Evolutionary conservation across 345 rosid species (phyloP).

Genomic region (Arabis alpina): DNA sequence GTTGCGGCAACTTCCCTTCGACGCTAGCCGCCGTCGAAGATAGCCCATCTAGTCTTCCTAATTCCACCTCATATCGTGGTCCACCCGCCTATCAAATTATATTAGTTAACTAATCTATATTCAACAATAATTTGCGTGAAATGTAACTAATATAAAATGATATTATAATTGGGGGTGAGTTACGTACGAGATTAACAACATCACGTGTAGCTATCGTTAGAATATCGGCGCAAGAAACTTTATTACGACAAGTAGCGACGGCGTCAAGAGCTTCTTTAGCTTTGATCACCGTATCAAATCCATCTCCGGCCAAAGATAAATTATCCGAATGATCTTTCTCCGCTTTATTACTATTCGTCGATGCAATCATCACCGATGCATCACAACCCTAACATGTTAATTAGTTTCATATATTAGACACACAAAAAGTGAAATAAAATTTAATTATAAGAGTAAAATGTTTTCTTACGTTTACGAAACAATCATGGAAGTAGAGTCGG

Average conservation of each 20-base stretch:
- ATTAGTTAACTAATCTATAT: neutral
- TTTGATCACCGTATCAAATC: conserved; percentile 48
- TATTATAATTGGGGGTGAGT: conserved; percentile 5
- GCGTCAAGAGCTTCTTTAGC: conserved; percentile 46
- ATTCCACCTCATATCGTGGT: conserved; percentile 44
- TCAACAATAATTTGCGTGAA: neutral
- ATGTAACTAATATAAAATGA: neutral
- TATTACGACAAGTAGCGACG: conserved; percentile 36
- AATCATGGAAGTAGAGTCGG: conserved; percentile 87
- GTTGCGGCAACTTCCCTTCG: conserved; percentile 40
- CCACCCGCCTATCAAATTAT: conserved; percentile 45
- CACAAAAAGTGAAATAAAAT: neutral
- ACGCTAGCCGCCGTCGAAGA: conserved; percentile 43
- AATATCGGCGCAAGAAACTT: conserved; percentile 52
- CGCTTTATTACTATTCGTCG: conserved; percentile 38
- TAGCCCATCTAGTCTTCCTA: conserved; percentile 43
- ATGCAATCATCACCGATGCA: conserved; percentile 49
- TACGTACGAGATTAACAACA: conserved; percentile 43
- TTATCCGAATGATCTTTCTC: conserved; percentile 49
- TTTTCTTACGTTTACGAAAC: conserved; percentile 63
- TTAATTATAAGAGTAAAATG: neutral
- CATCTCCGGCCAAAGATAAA: conserved; percentile 47
- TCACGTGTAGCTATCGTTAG: conserved; percentile 48
- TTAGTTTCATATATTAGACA: neutral
- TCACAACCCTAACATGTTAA: conserved; percentile 45